Evolutionary conservation across 805 yeast genomes (phyloP).

Genomic region (Metschnikowia matae): DNA sequence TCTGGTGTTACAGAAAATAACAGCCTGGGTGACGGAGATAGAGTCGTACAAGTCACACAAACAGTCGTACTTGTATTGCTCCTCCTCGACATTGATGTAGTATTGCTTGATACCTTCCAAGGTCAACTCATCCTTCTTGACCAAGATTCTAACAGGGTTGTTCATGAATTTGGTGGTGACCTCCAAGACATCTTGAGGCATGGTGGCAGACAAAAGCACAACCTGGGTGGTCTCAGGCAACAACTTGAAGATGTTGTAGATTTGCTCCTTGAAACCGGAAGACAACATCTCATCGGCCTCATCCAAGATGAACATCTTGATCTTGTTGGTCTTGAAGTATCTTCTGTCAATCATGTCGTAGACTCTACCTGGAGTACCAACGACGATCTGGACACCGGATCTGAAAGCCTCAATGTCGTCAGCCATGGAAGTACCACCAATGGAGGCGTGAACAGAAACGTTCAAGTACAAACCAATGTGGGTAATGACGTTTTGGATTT

Average conservation of each 20-base stretch:
- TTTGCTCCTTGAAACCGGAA: constrained; percentile 92
- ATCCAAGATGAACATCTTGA: constrained; percentile 93
- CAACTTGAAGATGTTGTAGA: constrained; percentile 85
- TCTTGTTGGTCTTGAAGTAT: constrained; percentile 70
- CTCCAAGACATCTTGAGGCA: constrained; percentile 88
- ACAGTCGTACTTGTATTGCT: constrained; percentile 92
- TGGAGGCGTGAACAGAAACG: constrained; percentile 90
- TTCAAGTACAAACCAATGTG: constrained; percentile 89
- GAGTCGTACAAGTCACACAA: constrained; percentile 94
- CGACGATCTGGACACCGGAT: constrained; percentile 87
- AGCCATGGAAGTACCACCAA: constrained; percentile 90
- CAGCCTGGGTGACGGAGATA: constrained; percentile 93
- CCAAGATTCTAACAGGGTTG: constrained; percentile 90
- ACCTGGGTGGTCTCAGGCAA: constrained; percentile 90
- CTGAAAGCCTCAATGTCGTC: constrained; percentile 84
- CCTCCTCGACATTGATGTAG: constrained; percentile 85
- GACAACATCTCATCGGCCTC: constrained; percentile 98
- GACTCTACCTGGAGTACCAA: constrained; percentile 98
- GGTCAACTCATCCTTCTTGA: constrained; percentile 92
- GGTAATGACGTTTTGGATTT: constrained; percentile 89
- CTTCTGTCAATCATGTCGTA: constrained; percentile 93
- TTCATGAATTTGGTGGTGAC: constrained; percentile 91
- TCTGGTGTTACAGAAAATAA: constrained; percentile 95
- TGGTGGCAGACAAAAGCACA: constrained; percentile 90
- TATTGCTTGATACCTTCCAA: constrained; percentile 94